Evolutionary conservation across 345 rosid species (phyloP).

Genomic region (Salix exigua): DNA sequence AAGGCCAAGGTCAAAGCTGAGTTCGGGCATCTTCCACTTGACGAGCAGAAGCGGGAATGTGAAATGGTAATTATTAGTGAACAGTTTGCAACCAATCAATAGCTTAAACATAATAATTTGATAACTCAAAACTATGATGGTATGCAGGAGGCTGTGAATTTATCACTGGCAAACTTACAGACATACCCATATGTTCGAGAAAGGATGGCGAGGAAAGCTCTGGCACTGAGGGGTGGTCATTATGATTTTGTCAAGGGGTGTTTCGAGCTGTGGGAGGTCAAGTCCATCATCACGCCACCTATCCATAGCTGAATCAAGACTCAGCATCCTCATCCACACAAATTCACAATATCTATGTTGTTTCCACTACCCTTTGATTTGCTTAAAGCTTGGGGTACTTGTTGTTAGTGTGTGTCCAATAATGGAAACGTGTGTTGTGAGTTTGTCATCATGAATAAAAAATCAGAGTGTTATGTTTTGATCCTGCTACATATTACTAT

Average conservation of each 20-base stretch:
- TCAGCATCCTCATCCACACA: not conserved
- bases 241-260: slow-evolving; percentile 19
- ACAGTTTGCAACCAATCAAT: no score
- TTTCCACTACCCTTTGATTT: no score
- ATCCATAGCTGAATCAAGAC: no score
- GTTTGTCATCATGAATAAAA: not conserved
- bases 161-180: slow-evolving; percentile 19
- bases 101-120: not conserved
- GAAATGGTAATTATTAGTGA: slow-evolving; percentile 11
- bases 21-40: not conserved
- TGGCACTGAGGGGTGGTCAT: slow-evolving; percentile 24
- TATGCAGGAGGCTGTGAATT: slow-evolving; percentile 32
- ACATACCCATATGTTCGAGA: slow-evolving; percentile 24
- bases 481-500: no score
- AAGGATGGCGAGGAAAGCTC: slow-evolving; percentile 3
- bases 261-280: slow-evolving; percentile 25
- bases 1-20: slow-evolving; percentile 24
- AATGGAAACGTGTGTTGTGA: not conserved
- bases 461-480: no score
- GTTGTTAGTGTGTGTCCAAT: not conserved
- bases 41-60: slow-evolving; percentile 2
- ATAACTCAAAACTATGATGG: not conserved
- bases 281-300: not conserved
- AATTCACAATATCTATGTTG: not conserved
- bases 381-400: not conserved